phyloP scores from a whole-genome alignment of 2,329 filamentous ascomycete species.

The Helicocarpus griseus region DNA sequence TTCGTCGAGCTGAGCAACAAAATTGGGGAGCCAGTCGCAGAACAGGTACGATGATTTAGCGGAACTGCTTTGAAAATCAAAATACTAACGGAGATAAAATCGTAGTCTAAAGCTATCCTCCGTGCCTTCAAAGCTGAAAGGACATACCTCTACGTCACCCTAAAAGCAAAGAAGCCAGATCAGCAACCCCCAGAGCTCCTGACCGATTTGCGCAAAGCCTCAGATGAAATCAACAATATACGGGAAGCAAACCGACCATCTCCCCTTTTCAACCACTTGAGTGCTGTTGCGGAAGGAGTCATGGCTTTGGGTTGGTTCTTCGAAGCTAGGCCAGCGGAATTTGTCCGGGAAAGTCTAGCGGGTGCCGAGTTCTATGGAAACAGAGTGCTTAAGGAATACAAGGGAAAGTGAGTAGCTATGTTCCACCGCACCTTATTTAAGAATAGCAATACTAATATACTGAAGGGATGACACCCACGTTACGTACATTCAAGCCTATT shows the following conservation, averaged over 20 bases:
- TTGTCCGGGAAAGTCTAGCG: constrained; percentile 71
- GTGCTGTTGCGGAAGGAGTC: constrained; percentile 81
- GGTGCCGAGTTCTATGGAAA: constrained; percentile 93
- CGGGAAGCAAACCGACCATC: constrained; percentile 72
- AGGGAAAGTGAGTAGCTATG: constrained; percentile 54
- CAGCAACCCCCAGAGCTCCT: constrained; percentile 63
- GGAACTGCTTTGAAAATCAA: constrained; percentile 15
- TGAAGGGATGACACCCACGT: constrained; percentile 66
- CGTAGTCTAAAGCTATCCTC: constrained; percentile 48
- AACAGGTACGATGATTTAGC: constrained; percentile 55
- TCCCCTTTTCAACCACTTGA: constrained; percentile 68
- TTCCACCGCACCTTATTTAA: background rate
- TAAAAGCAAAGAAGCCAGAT: constrained; percentile 87
- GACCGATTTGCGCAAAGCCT: constrained; percentile 75
- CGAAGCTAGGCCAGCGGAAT: constrained; percentile 71
- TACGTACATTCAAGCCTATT: constrained; percentile 88
- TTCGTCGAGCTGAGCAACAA: constrained; percentile 71
- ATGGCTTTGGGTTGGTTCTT: constrained; percentile 86
- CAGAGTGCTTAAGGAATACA: constrained; percentile 81
- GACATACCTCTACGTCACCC: constrained; percentile 76
- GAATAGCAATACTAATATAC: constrained; percentile 16
- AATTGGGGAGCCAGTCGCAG: constrained; percentile 65
- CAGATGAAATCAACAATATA: constrained; percentile 68
- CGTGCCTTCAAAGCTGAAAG: constrained; percentile 74
- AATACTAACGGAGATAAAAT: background rate